A percentile compares a stretch with the other conserved stretches of the same genome.
Evolutionary conservation across 768 basidiomycete genomes (phyloP).

Genomic region (Panellus pusillus): DNA sequence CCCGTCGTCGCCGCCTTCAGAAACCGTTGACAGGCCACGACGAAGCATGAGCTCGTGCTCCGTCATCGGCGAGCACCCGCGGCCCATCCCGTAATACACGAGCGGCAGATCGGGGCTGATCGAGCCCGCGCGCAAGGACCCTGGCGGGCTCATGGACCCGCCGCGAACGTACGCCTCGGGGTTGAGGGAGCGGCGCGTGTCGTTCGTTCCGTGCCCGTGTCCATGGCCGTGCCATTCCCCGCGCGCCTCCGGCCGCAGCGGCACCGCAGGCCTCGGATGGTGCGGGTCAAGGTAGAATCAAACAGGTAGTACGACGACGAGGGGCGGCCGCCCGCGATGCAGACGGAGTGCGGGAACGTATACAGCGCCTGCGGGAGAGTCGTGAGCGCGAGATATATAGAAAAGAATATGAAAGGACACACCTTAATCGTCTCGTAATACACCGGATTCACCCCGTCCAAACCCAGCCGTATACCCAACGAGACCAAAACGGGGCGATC

Average conservation of each 20-base stretch:
- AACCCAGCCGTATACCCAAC: too few relatives aligned
- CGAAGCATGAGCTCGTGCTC: slow-evolving; percentile 1
- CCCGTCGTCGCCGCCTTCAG: not conserved
- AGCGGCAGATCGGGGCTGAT: slow-evolving; percentile 12
- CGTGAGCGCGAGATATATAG: too few relatives aligned
- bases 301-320: slow-evolving; percentile 97
- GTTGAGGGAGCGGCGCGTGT: slow-evolving; percentile 1
- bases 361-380: slow-evolving; percentile 61
- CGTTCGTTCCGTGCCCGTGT: too few relatives aligned
- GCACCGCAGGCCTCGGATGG: slow-evolving; percentile 73
- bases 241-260: slow-evolving; percentile 47
- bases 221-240: not conserved
- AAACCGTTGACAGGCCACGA: too few relatives aligned
- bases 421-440: too few relatives aligned
- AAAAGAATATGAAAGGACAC: too few relatives aligned
- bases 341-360: slow-evolving; percentile 88
- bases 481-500: slow-evolving; percentile 74
- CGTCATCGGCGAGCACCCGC: slow-evolving; percentile 10
- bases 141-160: slow-evolving; percentile 6
- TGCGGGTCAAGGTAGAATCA: slow-evolving; percentile 85
- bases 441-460: too few relatives aligned
- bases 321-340: slow-evolving; percentile 94
- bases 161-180: slow-evolving; percentile 5
- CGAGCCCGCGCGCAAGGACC: not conserved
- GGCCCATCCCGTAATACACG: slow-evolving; percentile 2